Base-by-base conservation (phyloP, 2,329 filamentous ascomycete genomes). In the Chrysoporthe cubensis region DNA sequence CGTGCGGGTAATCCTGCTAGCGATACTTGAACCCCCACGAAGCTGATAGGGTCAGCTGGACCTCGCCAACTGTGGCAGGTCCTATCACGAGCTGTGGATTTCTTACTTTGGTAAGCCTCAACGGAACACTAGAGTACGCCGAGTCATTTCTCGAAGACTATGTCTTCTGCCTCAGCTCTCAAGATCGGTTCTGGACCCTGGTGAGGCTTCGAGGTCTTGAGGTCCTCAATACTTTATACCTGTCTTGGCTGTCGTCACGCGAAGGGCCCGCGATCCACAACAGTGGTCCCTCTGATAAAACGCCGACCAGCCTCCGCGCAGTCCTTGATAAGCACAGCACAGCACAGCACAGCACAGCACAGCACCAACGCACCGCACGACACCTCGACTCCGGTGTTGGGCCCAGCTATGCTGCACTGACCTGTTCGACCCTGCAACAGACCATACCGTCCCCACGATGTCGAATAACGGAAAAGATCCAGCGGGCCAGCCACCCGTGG, bases 401-500 rank as follows among this genome's bases (percentile, higher is more conserved):
- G 57, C 62, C 57, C 26, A 34, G 43, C 61, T 32, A 46, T 65
- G 37, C 48, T 54, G 62, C 32, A 58, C 57, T 16, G 46, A 64
- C 8, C 65, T 57, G 43, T n/a, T 61, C 16, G 40, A 59, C 48
- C 8, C 44, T 11, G 21, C 48, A 52, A 61, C 61, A 56, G 6
- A 32, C 43, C 48, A 64, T 21, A 6, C 37, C 70, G 14, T 34
- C 37, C 44, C 40, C 34, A 62, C 48, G 66, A 77, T 77, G 76
- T 74, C 75, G 63, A 71, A 72, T 59, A 71, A 71, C 3, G 72
- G 71, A 52, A 73, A 72, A 69, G 71, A 75, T 9, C 75, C 74
- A 42, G 71, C 75, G 3, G 74, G 70, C 60, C 74, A 73, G 43
- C 68, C 72, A 73, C 74, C 80, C 76, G 71, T 79, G 71, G 76